Evolutionary conservation across 192 early-diverging fungal genomes (phyloP), one percentile per base, ranked within the genome.

Genomic region (Backusella liffmaniae): DNA sequence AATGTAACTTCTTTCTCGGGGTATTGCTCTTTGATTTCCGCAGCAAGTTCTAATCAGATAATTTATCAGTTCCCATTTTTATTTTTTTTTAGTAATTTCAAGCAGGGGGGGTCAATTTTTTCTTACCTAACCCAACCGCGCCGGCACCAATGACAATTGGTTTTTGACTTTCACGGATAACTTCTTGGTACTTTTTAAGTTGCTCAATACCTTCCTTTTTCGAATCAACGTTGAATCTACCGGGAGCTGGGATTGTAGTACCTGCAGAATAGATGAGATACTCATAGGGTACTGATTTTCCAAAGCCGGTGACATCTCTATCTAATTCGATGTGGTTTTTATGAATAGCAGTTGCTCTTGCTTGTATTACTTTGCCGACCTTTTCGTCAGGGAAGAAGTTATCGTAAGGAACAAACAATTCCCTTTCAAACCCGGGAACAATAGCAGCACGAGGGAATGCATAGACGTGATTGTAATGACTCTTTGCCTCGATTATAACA

Each of bases 71-170:
- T 4, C 18, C 10, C 4, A 21, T 37, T 32, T 67, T 32, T 59
- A 26, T 59, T 62, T 13, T 59, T n/a, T 59, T 62, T 62, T 23
- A 26, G 26, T 39, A 39, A 39, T 12, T 39, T 39, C 12, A 39
- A 39, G 37, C 26, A 26, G 39, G 13, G 32, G 32, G 35, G 18
- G n/a, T 53, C 1, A 6, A 34, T 51, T 56, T 56, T 53, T 56
- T 56, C 53, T 65, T 70, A 76, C 75, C 75, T 59, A 94, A 80
- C 35, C 92, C 95, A 9, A 91, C 89, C 16, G 91, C 90, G 16
- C 94, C 94, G 32, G 90, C 94, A 41, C 94, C 94, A 51, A 91
- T 88, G 5, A 95, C 78, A 16, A 94, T 46, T 23, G 92, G 82
- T 42, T 85, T 88, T 49, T 87, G 82, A 10, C 91, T 85, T 39